Evolutionary conservation across 208 protist species (phyloP), one percentile per base, ranked within the genome.

Genomic region (Trypanosoma mega): DNA sequence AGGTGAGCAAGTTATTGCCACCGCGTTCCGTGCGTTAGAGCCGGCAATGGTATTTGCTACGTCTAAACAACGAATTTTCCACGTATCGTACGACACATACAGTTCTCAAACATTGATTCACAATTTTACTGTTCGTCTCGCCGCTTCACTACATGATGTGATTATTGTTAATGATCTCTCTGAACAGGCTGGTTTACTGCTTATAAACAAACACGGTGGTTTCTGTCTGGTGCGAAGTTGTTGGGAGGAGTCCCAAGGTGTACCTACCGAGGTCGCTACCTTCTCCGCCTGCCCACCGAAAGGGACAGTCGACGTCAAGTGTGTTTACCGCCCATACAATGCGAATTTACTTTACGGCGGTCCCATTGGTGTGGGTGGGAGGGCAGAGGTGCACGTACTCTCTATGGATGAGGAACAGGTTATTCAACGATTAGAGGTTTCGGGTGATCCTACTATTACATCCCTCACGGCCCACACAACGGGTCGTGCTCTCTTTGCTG

Each of bases 381-480:
- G 52, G 20, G 89, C 84, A 18, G 80, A 88, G 52, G 83, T 94
- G 50, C 85, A 94, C 72, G 53, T 69, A 12, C 63, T 94, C 36
- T 92, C 85, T 0, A 63, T 95, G 12, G 71, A 77, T 5, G 83
- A 89, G 72, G 89, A 95, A 66, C 85, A 95, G 58, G 85, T 95
- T 1, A 76, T 77, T 36, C 89, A 93, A 66, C 68, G 73, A 24
- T 52, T 95, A 18, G 68, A 63, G 53, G 82, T 95, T 26, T 79
- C 83, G 18, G 84, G 85, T 55, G 80, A 80, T 63, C 73, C 89
- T 8, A 51, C 51, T 16, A 60, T 95, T 44, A 95, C 85, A 14
- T 78, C 70, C 12, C 72, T 95, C 5, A 69, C 70, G 14, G 70
- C 76, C 20, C 78, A 90, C 74, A 85, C 85, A 47, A 87, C 81